Evolutionary conservation across 1,284 basidiomycete species (phyloP), one percentile per base, ranked within the genome.

Genomic region (Rhodotorula sp.): DNA sequence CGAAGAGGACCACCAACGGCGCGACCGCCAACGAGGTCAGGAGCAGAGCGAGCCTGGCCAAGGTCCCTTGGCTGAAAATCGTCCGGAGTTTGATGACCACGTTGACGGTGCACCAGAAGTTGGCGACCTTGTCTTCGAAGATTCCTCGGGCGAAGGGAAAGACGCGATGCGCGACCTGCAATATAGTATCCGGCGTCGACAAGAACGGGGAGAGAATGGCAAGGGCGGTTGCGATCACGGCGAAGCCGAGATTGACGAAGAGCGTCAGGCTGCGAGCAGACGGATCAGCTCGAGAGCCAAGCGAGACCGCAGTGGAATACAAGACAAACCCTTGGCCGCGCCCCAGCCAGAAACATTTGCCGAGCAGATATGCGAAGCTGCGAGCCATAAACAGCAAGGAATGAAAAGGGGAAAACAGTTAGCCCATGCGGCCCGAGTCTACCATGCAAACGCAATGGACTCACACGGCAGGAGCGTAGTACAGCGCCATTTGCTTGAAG

Each of bases 101-200:
- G 78, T 94, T 92, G n/a, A 88, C 87, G 31, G 91, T 90, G 79
- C 92, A 97, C 82, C 94, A 97, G 78, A 95, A 91, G 80, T 97
- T 97, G 59, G 93, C 91, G 31, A 97, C 94, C 80, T 97, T 97
- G 83, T 97, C 94, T 80, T 97, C 94, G 78, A 97, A 97, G 8
- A 97, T 84, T 14, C 94, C 93, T 56, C 92, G 88, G 7, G 87
- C 85, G 79, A 97, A 91, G 0, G 94, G 94, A 80, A 97, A 97
- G 75, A 97, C 92, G 21, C 94, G 88, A 34, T 84, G 84, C 59
- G 94, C 83, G 5, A 91, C 87, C 73, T 89, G 86, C n/a, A 84
- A 71, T 43, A 43, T 21, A n/a, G 43, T 19, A 14, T 21, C 5
- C 67, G 90, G 23, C 49, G 83, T 48, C n/a, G 86, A 85, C 19